phyloP scores from a whole-genome alignment of 2,329 filamentous ascomycete genomes.

The Talaromyces sp. region DNA sequence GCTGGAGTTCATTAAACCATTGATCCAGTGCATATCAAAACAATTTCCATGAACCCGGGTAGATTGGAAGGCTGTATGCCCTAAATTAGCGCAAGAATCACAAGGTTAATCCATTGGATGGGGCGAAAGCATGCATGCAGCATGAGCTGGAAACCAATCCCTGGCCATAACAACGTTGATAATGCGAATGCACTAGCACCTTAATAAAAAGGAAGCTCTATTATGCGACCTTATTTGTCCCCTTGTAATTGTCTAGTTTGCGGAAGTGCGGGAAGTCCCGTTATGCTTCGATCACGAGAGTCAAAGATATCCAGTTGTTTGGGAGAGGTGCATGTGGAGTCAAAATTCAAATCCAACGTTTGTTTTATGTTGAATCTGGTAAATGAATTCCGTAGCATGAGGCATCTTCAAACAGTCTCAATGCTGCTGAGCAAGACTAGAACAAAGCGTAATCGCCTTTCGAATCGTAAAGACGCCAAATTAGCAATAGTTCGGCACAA shows the following conservation, averaged over 20 bases:
- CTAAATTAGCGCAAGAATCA: conserved; percentile 3
- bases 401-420: not conserved
- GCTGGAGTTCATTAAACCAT: not conserved
- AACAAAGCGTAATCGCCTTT: not conserved
- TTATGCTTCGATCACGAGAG: conserved; percentile 37
- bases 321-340: conserved; percentile 33
- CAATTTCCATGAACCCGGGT: not conserved
- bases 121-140: conserved; percentile 10
- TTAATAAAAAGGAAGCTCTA: conserved; percentile 22
- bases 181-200: conserved; percentile 22
- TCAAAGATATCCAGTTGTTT: conserved; percentile 31
- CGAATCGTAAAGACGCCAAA: not conserved
- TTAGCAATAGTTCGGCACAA: not conserved
- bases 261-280: conserved; percentile 30
- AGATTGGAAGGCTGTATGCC: not conserved
- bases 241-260: conserved; percentile 23
- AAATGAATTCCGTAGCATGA: not conserved
- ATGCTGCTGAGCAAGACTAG: not conserved
- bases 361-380: conserved; percentile 7
- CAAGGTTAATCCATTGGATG: conserved; percentile 13
- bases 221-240: conserved; percentile 30
- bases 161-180: not conserved
- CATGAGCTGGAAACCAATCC: conserved; percentile 14
- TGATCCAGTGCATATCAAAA: conserved; percentile 4
- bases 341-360: conserved; percentile 39